Evolutionary conservation across 2,329 filamentous ascomycete genomes (phyloP), one percentile per base, ranked within the genome.

Genomic region (Colletotrichum musae): DNA sequence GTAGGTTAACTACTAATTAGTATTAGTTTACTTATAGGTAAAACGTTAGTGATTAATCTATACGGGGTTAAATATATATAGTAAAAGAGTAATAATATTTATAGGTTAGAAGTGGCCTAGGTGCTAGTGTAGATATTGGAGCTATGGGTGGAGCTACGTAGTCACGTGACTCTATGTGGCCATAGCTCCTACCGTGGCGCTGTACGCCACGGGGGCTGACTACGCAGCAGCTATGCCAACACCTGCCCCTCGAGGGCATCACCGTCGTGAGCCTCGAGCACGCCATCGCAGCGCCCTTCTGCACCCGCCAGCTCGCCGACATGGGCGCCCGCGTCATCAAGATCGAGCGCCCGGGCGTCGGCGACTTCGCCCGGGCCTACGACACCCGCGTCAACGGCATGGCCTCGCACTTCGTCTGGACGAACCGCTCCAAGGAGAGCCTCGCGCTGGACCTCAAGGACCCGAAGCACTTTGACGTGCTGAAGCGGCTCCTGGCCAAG

Each of bases 371-470:
- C 0, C 82, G 85, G 1, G 75, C 81, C 13, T 87, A 87, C 70
- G 86, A 88, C 72, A 81, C 76, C 0, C 81, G 85, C 9, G 85
- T 87, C 2, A 79, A 82, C 7, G 86, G 86, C 0, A 76, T 86
- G 15, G 78, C 84, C 0, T 88, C 86, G 0, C 86, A 88, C 72
- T 88, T 88, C 65, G 80, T 88, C n/a, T 88, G 86, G 86, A 79
- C 83, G 0, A 88, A 87, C 69, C 81, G 86, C 24, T 86, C 85
- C 6, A 88, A 88, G 61, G 85, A 88, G 73, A 86, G 84, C 56
- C 75, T 88, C 9, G 84, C 84, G 0, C 78, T 88, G 0, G 82
- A 88, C 50, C 72, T 88, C 16, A 88, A 88, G 69, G 72, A 80
- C 12, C 70, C 79, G 0, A 74, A 77, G 6, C 82, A 87, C 52